Percentiles rank a stretch among this genome's conserved stretches.
These are phyloP conservation scores for Pavlovales sp. DNA, from an alignment of 208 protist genomes.

Conservation along the genomic window DNA sequence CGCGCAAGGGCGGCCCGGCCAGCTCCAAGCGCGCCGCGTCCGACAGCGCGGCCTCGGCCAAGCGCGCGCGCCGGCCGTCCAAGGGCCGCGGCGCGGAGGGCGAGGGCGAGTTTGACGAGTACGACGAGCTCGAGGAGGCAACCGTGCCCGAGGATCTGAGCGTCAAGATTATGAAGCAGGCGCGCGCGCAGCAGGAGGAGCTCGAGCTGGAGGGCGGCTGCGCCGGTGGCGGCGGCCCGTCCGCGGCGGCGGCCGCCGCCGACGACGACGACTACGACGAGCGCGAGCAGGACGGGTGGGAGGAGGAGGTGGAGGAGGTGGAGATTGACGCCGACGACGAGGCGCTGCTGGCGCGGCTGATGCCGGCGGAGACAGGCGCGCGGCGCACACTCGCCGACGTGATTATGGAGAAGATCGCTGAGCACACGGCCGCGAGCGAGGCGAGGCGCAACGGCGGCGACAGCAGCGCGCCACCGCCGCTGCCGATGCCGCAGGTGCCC, in stretches of 20 bases:
- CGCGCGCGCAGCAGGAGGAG: constrained; percentile 42
- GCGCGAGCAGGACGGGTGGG: neutral
- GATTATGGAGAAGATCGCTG: constrained; percentile 59
- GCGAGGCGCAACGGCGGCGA: neutral
- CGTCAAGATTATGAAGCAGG: constrained; percentile 16
- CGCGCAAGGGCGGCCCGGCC: too few species aligned
- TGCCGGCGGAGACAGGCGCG: constrained; percentile 43
- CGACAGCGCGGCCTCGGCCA: too few species aligned
- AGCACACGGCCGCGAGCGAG: constrained; percentile 26
- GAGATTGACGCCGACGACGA: constrained; percentile 50
- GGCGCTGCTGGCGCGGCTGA: constrained; percentile 42
- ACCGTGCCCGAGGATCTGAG: neutral
- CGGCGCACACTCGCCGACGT: constrained; percentile 56
- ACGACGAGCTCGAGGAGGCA: neutral
- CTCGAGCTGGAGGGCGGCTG: neutral
- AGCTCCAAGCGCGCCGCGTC: too few species aligned
- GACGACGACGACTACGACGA: constrained; percentile 2
- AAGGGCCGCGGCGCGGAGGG: neutral
- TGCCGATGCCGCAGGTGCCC: constrained; percentile 1
- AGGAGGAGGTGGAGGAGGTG: constrained; percentile 21
- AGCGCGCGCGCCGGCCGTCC: neutral
- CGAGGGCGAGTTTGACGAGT: neutral
- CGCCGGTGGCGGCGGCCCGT: neutral
- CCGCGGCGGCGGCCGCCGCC: neutral
- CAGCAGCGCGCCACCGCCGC: neutral